Evolutionary conservation across 2,329 filamentous ascomycete genomes (phyloP).

Genomic region (Colletotrichum falcatum): DNA sequence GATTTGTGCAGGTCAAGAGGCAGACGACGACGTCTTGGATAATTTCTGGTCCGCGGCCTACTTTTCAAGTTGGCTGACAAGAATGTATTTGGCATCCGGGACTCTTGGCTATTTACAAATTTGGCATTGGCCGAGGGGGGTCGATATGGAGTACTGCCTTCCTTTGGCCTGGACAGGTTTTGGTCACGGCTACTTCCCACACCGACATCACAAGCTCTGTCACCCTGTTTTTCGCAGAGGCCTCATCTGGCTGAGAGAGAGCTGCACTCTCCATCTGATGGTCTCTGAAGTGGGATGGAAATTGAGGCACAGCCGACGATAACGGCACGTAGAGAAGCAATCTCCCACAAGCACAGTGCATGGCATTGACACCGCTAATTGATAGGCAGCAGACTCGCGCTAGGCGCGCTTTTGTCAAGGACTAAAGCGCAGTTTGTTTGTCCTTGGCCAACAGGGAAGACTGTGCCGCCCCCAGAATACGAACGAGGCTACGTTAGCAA

Average conservation of each 20-base stretch:
- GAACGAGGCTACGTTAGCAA: constrained; percentile 6
- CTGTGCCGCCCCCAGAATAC: not conserved
- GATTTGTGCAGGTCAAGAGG: not conserved
- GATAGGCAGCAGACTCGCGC: not conserved
- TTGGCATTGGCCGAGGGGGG: not conserved
- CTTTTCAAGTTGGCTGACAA: not conserved
- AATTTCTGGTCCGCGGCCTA: not conserved
- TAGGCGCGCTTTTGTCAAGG: constrained; percentile 6
- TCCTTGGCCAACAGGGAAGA: not conserved
- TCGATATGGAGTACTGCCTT: not conserved
- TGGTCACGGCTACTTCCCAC: not conserved
- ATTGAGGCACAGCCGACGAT: not conserved
- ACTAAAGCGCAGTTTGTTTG: not conserved
- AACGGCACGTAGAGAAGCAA: not conserved
- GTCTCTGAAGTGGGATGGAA: not conserved
- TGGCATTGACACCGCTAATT: not conserved
- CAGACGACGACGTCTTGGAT: not conserved
- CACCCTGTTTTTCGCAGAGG: not conserved
- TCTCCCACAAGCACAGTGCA: not conserved
- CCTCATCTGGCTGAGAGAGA: not conserved
- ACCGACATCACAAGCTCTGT: not conserved
- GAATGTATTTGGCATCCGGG: not conserved
- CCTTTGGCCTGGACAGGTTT: not conserved
- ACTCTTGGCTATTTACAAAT: not conserved
- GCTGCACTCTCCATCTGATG: not conserved